Evolutionary conservation across 2,329 filamentous ascomycete genomes (phyloP).

Genomic region (Pseudogymnoascus verrucosus): DNA sequence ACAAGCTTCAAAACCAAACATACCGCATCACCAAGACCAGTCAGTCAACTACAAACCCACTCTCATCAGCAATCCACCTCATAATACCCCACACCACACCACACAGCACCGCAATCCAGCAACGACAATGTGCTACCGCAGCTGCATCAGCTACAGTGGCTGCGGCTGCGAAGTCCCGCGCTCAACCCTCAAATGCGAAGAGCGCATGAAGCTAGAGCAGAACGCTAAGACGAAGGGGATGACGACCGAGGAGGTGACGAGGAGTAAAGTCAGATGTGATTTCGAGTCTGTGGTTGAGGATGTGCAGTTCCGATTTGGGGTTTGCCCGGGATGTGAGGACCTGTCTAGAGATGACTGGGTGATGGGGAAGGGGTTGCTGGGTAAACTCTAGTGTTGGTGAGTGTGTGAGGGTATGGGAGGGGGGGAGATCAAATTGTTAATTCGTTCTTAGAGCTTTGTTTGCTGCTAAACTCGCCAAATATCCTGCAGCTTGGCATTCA

Average conservation of each 20-base stretch:
- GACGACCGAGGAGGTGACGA: not conserved
- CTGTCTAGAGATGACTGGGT: not conserved
- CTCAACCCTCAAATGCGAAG: not conserved
- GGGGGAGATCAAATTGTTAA: not conserved
- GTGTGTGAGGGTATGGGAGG: not conserved
- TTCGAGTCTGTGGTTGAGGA: not conserved
- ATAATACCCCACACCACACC: not conserved
- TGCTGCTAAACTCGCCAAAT: not conserved
- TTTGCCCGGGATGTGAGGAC: not conserved
- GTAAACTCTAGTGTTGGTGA: not conserved
- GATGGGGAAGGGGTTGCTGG: not conserved
- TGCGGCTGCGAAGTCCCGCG: not conserved
- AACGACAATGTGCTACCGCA: not conserved
- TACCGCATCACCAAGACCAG: not conserved
- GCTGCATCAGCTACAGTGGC: conserved; percentile 1
- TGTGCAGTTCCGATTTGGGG: not conserved
- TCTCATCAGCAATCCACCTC: not conserved
- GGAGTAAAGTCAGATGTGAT: not conserved
- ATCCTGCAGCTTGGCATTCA: not conserved
- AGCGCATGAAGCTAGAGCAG: not conserved
- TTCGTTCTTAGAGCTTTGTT: not conserved
- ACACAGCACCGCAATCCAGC: not conserved
- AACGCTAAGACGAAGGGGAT: not conserved
- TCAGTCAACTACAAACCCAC: not conserved
- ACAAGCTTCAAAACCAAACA: not conserved